Percentiles rank a stretch among this genome's conserved stretches.
phyloP scores from a whole-genome alignment of 2,329 filamentous ascomycete genomes.

The Colletotrichum phormii region DNA sequence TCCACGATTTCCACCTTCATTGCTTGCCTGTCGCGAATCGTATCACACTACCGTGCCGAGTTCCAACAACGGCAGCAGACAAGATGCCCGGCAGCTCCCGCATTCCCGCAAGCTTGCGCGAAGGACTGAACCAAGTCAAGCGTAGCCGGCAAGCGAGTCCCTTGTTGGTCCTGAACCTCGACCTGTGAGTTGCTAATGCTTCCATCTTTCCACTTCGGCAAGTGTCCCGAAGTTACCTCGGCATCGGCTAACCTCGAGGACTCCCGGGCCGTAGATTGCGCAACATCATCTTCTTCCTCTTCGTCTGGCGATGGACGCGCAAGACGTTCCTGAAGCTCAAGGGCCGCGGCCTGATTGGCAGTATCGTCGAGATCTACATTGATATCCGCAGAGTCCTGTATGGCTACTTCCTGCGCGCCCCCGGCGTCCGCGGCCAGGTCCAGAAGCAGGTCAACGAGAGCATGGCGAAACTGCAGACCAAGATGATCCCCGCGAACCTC shows the following conservation, averaged over 20 bases:
- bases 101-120: slow-evolving; percentile 77
- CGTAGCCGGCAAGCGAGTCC: slow-evolving; percentile 66
- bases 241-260: slow-evolving; percentile 13
- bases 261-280: slow-evolving; percentile 68
- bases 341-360: slow-evolving; percentile 88
- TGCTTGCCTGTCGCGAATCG: slow-evolving; percentile 17
- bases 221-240: neutral
- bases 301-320: slow-evolving; percentile 85
- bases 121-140: slow-evolving; percentile 72
- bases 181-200: slow-evolving; percentile 67
- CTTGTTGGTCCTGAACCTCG: slow-evolving; percentile 72
- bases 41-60: slow-evolving; percentile 20
- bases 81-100: slow-evolving; percentile 75
- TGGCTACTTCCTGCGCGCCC: slow-evolving; percentile 85
- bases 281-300: slow-evolving; percentile 90
- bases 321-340: slow-evolving; percentile 86
- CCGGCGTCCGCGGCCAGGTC: slow-evolving; percentile 88
- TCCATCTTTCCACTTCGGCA: neutral
- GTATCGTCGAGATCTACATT: slow-evolving; percentile 78
- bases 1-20: neutral
- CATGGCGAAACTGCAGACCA: slow-evolving; percentile 82
- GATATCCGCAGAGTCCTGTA: slow-evolving; percentile 80
- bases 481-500: slow-evolving; percentile 81
- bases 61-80: slow-evolving; percentile 27
- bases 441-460: slow-evolving; percentile 86